A percentile compares a stretch with the other conserved stretches of the same genome.
phyloP scores from a whole-genome alignment of 2,329 filamentous ascomycete species.

The Geosmithia morbida region DNA sequence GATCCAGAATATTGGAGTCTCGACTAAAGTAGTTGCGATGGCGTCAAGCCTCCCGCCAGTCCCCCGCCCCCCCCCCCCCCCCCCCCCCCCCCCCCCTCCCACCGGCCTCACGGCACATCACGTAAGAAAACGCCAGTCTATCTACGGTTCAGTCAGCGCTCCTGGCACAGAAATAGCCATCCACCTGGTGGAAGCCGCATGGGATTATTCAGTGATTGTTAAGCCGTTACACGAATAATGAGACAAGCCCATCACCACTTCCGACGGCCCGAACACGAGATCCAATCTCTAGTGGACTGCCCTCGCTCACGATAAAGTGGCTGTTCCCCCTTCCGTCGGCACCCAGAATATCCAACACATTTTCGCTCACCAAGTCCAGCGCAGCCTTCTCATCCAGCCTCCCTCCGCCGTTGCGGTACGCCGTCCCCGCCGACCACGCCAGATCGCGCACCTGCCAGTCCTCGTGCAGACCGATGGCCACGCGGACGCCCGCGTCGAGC shows the following conservation, averaged over 20 bases:
- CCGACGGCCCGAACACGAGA: conserved; percentile 39
- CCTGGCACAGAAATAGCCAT: too few species aligned
- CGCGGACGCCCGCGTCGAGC: conserved; percentile 40
- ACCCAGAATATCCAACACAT: conserved; percentile 44
- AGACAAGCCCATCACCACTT: conserved; percentile 14
- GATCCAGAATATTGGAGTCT: too few species aligned
- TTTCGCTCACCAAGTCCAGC: conserved; percentile 39
- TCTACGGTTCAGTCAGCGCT: too few species aligned
- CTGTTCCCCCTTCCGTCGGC: conserved; percentile 17
- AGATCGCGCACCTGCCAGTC: conserved; percentile 49
- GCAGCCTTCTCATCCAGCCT: conserved; percentile 38
- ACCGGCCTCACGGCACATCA: too few species aligned
- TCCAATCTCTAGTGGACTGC: conserved; percentile 45
- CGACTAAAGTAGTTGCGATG: too few species aligned
- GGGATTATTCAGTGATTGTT: too few species aligned
- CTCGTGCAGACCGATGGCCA: conserved; percentile 44
- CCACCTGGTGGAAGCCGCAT: too few species aligned
- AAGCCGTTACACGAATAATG: conserved; percentile 2
- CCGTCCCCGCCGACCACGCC: conserved; percentile 44
- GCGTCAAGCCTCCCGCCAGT: too few species aligned
- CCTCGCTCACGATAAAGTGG: conserved; percentile 50
- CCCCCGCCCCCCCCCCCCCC: too few species aligned
- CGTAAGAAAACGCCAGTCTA: too few species aligned
- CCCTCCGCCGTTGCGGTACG: conserved; percentile 38
- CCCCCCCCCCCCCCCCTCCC: too few species aligned